A percentile compares a stretch with the other conserved stretches of the same genome.
Conservation (phyloP, 495 filamentous ascomycete genomes). For the Pseudevernia furfuracea region DNA sequence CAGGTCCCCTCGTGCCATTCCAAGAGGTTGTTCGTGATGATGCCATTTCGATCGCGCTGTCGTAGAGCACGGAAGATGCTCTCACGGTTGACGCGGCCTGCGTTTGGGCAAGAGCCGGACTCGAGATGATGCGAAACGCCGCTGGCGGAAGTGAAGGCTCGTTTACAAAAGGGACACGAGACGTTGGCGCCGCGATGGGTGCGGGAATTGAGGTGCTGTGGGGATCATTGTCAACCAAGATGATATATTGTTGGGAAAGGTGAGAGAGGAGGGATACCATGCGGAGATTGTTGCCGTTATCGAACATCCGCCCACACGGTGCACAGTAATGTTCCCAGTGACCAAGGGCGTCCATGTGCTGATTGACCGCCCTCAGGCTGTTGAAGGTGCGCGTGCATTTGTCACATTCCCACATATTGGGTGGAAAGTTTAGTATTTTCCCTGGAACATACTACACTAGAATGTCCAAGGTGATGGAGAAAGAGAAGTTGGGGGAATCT, state of each 20-base stretch:
- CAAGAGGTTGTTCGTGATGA: slow-evolving; percentile 39
- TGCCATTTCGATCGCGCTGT: slow-evolving; percentile 38
- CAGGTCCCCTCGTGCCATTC: slow-evolving; percentile 29
- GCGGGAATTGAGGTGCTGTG: slow-evolving; percentile 40
- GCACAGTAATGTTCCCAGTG: slow-evolving; percentile 39
- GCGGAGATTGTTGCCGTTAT: slow-evolving; percentile 35
- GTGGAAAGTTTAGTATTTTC: neutral
- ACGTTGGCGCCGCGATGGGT: slow-evolving; percentile 32
- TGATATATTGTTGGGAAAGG: neutral
- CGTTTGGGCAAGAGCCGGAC: slow-evolving; percentile 34
- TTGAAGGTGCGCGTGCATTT: slow-evolving; percentile 32
- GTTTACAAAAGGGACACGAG: slow-evolving; percentile 40
- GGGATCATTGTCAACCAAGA: slow-evolving; percentile 2
- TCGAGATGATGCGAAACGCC: slow-evolving; percentile 43
- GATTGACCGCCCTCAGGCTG: slow-evolving; percentile 24
- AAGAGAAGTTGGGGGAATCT: neutral
- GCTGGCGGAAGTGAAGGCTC: slow-evolving; percentile 35
- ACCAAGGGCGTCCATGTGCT: slow-evolving; percentile 33
- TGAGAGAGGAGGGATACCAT: slow-evolving; percentile 28
- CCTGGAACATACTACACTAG: neutral
- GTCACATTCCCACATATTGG: slow-evolving; percentile 29
- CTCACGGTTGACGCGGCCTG: slow-evolving; percentile 34
- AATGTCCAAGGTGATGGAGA: neutral
- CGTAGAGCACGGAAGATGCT: slow-evolving; percentile 43
- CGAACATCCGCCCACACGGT: slow-evolving; percentile 32